Percentiles rank a stretch among this genome's conserved stretches.
Evolutionary conservation across 352 stramenopile species (phyloP).

Genomic region (Phytophthora vignae): DNA sequence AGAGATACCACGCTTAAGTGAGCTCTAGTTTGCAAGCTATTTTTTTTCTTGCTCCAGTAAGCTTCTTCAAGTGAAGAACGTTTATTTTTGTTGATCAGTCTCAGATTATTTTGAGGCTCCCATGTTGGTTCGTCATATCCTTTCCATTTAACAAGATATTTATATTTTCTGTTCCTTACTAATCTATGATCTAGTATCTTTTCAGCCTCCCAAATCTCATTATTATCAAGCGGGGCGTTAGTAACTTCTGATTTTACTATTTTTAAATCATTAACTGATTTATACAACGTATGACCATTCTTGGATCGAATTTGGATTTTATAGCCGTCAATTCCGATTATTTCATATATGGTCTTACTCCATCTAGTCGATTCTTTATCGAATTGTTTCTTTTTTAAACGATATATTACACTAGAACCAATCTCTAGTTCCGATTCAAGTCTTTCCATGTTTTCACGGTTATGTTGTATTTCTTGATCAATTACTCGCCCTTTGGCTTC

Average conservation of each 20-base stretch:
- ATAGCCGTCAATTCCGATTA: background rate
- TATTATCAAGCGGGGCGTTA: background rate
- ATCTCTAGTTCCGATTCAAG: background rate
- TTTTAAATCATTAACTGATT: background rate
- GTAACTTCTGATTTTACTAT: background rate
- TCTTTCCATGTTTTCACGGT: background rate
- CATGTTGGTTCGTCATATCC: background rate
- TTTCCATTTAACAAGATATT: background rate
- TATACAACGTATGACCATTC: background rate
- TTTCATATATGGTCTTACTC: background rate
- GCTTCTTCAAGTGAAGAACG: background rate
- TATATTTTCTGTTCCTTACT: slow-evolving; percentile 20
- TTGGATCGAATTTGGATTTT: background rate
- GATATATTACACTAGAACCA: background rate
- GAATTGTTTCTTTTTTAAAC: background rate
- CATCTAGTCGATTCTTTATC: slow-evolving; percentile 1
- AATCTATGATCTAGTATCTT: background rate
- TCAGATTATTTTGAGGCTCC: background rate
- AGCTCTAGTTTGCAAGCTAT: background rate
- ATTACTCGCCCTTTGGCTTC: background rate
- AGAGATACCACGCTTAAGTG: too few species aligned
- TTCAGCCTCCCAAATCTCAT: background rate
- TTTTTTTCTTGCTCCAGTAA: background rate
- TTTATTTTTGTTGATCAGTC: background rate
- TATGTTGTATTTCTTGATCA: background rate